Evolutionary conservation across 2,329 filamentous ascomycete genomes (phyloP).

Genomic region (Raffaelea ambrosiae): DNA sequence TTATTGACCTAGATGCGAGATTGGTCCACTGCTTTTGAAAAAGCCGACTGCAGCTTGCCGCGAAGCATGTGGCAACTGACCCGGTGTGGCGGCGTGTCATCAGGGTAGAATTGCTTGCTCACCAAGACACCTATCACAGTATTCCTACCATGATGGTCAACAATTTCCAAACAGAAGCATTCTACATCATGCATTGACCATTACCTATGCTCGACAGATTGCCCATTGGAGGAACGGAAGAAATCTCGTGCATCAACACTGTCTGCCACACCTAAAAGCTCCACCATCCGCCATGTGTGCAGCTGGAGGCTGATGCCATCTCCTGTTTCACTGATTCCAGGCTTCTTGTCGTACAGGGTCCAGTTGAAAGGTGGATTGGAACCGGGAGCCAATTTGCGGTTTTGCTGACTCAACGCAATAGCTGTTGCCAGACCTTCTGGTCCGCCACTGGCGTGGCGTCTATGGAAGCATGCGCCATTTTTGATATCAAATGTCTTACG

Average conservation of each 20-base stretch:
- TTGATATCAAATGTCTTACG: too few species aligned
- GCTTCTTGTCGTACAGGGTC: background rate
- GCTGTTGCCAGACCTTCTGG: background rate
- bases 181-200: too few species aligned
- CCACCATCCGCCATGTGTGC: constrained; percentile 26
- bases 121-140: constrained; percentile 22
- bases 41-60: constrained; percentile 36
- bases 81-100: constrained; percentile 17
- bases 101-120: constrained; percentile 13
- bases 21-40: constrained; percentile 35
- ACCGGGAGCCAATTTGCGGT: background rate
- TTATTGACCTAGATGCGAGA: constrained; percentile 35
- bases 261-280: constrained; percentile 22
- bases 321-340: constrained; percentile 28
- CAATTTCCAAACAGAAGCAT: too few species aligned
- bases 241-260: constrained; percentile 21
- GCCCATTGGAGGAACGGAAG: constrained; percentile 18
- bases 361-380: background rate
- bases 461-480: too few species aligned
- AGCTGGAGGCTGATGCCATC: constrained; percentile 27
- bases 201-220: constrained; percentile 17
- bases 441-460: background rate
- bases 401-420: background rate
- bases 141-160: constrained; percentile 9
- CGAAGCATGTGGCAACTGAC: constrained; percentile 21